These are phyloP conservation scores for Obba rivulosa DNA, from an alignment of 768 basidiomycete species.

Conservation along the genomic window DNA sequence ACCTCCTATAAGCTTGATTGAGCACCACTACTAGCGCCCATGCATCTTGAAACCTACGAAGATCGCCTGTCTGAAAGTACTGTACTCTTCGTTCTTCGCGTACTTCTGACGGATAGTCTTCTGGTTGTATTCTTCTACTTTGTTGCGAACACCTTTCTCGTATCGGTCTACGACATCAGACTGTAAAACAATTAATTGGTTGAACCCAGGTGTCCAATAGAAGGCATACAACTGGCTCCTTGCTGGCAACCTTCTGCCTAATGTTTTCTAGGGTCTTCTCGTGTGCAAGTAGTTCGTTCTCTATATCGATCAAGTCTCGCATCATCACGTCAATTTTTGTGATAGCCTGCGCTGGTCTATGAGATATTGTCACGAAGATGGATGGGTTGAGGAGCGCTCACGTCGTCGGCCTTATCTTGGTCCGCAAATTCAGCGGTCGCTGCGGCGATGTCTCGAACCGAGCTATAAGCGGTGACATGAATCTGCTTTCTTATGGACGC, in stretches of 20 bases:
- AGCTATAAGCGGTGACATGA: conserved; percentile 35
- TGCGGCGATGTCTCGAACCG: conserved; percentile 48
- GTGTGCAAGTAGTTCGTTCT: conserved; percentile 55
- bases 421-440: conserved; percentile 61
- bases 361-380: too few species aligned
- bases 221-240: conserved; percentile 53
- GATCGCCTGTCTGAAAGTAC: conserved; percentile 55
- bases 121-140: conserved; percentile 40
- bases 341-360: conserved; percentile 38
- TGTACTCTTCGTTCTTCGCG: conserved; percentile 53
- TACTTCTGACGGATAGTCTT: conserved; percentile 81
- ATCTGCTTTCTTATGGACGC: conserved; percentile 44
- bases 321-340: conserved; percentile 60
- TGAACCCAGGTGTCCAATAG: neutral
- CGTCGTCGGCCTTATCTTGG: conserved; percentile 46
- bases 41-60: conserved; percentile 45
- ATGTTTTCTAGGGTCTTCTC: conserved; percentile 48
- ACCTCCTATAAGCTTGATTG: conserved; percentile 47
- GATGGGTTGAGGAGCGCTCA: conserved; percentile 25
- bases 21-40: neutral
- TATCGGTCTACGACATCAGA: conserved; percentile 48
- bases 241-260: conserved; percentile 48
- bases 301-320: conserved; percentile 63
- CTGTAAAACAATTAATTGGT: conserved; percentile 29
- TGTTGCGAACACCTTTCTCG: conserved; percentile 35